Percentiles rank a stretch among this genome's conserved stretches.
Evolutionary conservation across 2,329 filamentous ascomycete species (phyloP).

Genomic region (Ilyonectria sp.): DNA sequence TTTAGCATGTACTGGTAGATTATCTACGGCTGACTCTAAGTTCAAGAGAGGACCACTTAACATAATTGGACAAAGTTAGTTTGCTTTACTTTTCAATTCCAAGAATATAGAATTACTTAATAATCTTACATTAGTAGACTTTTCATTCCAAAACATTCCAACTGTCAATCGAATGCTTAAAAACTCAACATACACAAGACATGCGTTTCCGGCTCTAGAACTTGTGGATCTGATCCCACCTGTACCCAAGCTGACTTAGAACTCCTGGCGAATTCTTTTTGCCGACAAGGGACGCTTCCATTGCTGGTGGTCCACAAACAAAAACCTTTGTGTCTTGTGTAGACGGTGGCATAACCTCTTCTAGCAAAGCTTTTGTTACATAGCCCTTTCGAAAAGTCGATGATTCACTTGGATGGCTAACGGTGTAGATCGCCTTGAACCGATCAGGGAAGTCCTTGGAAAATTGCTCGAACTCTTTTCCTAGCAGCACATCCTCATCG

Average conservation of each 20-base stretch:
- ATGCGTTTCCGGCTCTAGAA: slow-evolving; percentile 58
- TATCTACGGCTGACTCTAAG: not conserved
- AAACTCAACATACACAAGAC: not conserved
- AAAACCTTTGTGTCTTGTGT: slow-evolving; percentile 70
- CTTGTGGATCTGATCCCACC: slow-evolving; percentile 70
- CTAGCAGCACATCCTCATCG: slow-evolving; percentile 71
- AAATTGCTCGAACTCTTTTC: slow-evolving; percentile 69
- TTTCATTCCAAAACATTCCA: not conserved
- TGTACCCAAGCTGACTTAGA: slow-evolving; percentile 70
- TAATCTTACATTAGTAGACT: no score
- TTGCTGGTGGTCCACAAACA: slow-evolving; percentile 77
- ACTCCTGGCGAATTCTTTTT: slow-evolving; percentile 62
- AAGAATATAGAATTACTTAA: no score
- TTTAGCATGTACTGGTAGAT: no score
- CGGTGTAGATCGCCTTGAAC: slow-evolving; percentile 71
- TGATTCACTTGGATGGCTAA: slow-evolving; percentile 63
- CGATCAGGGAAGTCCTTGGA: slow-evolving; percentile 67
- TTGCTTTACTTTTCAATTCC: no score
- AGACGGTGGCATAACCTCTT: slow-evolving; percentile 60
- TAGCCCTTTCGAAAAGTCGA: slow-evolving; percentile 67
- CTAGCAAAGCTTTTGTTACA: slow-evolving; percentile 70
- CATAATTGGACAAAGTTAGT: no score
- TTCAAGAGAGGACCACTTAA: no score
- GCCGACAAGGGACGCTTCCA: slow-evolving; percentile 73
- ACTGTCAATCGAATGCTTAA: not conserved